phyloP scores from a whole-genome alignment of 495 filamentous ascomycete species.

The Hyaloscypha bicolor region DNA sequence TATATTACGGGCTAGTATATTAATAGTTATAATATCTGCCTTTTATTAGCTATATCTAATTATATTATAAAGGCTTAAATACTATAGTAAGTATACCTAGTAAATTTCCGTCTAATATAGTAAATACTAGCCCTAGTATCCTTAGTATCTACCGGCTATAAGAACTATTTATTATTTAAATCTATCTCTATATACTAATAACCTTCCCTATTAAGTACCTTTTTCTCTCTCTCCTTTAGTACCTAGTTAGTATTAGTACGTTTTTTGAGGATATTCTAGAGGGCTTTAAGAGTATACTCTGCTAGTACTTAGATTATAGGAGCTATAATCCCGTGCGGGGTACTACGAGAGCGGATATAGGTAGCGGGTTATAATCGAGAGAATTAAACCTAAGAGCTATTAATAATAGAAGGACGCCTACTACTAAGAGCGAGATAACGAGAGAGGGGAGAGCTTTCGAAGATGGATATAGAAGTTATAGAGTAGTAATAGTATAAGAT shows the following conservation, averaged over 20 bases:
- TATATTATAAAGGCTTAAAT: neutral
- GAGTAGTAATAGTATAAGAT: no score
- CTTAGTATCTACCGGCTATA: slow-evolving; percentile 10
- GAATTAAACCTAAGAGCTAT: neutral
- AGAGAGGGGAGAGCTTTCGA: slow-evolving; percentile 1
- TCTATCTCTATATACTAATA: slow-evolving; percentile 11
- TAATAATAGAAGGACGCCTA: neutral
- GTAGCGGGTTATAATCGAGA: neutral
- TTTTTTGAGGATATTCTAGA: no score
- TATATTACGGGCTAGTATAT: neutral
- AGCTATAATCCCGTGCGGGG: no score
- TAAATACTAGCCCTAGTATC: slow-evolving; percentile 20
- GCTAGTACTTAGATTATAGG: no score
- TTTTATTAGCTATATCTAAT: neutral
- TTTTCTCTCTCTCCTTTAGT: no score
- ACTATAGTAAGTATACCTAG: slow-evolving; percentile 5
- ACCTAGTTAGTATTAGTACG: no score
- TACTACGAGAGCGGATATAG: neutral
- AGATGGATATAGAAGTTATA: neutral
- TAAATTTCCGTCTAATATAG: slow-evolving; percentile 27
- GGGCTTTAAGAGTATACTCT: no score
- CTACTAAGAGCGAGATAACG: neutral
- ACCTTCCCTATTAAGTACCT: neutral
- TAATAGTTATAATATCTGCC: neutral
- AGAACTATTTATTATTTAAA: slow-evolving; percentile 11